Base-by-base conservation (phyloP, 768 basidiomycete species). In the Cystobasidium tubakii region DNA sequence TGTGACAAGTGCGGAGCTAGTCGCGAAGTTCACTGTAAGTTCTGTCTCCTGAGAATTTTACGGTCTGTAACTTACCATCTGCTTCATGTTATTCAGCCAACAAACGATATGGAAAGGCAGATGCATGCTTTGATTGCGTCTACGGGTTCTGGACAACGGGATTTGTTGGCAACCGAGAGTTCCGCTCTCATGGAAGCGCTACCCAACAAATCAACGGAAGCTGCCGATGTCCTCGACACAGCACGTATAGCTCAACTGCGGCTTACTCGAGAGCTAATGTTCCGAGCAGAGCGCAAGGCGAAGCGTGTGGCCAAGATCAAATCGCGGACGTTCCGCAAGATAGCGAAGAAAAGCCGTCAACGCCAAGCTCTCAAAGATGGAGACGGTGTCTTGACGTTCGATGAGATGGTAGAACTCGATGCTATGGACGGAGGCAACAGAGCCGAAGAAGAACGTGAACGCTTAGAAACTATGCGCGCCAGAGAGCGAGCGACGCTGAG, bases 281-380 rank as follows among this genome's bases (percentile, higher is more conserved):
- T 95, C 83, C 88, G 94, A 3, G 92, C 92, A 0, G 95, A 97
- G 77, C 83, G 86, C 42, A 93, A 95, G 80, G 90, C 92, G 21
- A 90, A 90, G 79, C 87, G 94, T 21, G 84, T 95, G 21, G 87
- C 89, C 25, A 97, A 94, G 83, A 99, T 99, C 82, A 98, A 98
- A 84, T 91, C 89, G 81, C 95, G 92, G 82, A 87, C 91, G 1
- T 98, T 92, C 80, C 85, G 93, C 33, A 88, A 89, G 76, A 84
- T 97, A 60, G 88, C 88, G 79, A 86, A 90, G 80, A 92, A 90
- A 79, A 86, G 89, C 78, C 85, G 85, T 57, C 89, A 88, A 73
- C 87, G 86, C 75, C 82, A 88, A 19, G 83, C 80, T 4, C 81
- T 79, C 29, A 83, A 81, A 80, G 81, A 54, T 82, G 83, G 75